phyloP scores from a whole-genome alignment of 805 yeast genomes.

The Soucietia sequanensis region DNA sequence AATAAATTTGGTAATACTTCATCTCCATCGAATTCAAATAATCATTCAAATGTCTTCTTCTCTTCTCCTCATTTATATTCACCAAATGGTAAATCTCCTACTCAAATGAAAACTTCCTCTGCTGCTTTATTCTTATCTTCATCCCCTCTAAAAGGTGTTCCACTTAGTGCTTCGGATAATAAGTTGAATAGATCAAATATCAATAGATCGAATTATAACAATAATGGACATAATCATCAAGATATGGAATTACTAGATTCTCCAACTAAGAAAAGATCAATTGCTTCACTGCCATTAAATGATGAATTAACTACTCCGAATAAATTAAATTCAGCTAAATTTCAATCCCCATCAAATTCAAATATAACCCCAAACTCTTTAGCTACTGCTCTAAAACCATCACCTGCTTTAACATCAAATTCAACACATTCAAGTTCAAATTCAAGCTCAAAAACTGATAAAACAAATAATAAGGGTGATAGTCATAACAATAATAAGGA shows the following conservation, averaged over 20 bases:
- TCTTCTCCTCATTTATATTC: conserved; percentile 33
- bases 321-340: too few species aligned
- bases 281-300: conserved; percentile 5
- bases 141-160: conserved; percentile 30
- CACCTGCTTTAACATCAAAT: conserved; percentile 22
- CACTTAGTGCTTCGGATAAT: conserved; percentile 11
- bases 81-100: conserved; percentile 40
- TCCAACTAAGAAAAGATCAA: conserved; percentile 28
- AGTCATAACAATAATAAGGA: too few species aligned
- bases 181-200: too few species aligned
- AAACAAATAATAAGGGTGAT: too few species aligned
- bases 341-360: too few species aligned
- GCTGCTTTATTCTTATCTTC: conserved; percentile 34
- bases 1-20: conserved; percentile 13
- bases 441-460: neutral
- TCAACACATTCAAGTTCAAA: neutral
- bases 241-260: too few species aligned
- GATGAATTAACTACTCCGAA: conserved; percentile 23
- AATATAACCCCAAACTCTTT: too few species aligned
- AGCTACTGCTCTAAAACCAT: conserved; percentile 22
- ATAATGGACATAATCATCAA: too few species aligned
- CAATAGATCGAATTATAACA: conserved; percentile 4
- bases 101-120: conserved; percentile 32
- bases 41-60: conserved; percentile 16
- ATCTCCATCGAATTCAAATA: conserved; percentile 14